Percentiles rank a stretch among this genome's conserved stretches.
Conservation (phyloP, 2,329 filamentous ascomycete species). For the Clonostachys solani region DNA sequence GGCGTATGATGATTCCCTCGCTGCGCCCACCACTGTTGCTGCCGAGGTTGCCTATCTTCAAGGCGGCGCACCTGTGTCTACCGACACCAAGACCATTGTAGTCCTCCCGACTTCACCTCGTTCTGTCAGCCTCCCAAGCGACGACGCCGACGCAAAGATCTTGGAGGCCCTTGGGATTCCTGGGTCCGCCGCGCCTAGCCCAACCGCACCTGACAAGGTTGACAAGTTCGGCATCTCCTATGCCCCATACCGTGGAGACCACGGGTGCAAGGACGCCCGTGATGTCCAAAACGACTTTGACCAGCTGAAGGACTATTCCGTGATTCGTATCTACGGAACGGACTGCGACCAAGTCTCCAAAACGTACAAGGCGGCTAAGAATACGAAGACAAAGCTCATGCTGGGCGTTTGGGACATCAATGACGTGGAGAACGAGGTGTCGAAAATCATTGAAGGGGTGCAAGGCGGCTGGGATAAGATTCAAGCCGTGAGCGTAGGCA, state of each 20-base stretch:
- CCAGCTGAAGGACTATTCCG: slow-evolving; percentile 47
- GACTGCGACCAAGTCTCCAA: slow-evolving; percentile 71
- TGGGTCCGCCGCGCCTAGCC: neutral
- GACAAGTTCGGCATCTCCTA: slow-evolving; percentile 39
- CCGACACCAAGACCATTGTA: neutral
- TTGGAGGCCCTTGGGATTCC: neutral
- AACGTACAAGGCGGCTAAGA: slow-evolving; percentile 58
- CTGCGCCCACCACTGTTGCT: neutral
- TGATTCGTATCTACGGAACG: slow-evolving; percentile 74
- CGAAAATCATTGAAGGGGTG: slow-evolving; percentile 55
- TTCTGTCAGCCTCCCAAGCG: neutral
- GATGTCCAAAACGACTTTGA: slow-evolving; percentile 64
- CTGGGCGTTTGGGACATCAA: slow-evolving; percentile 67
- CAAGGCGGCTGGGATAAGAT: slow-evolving; percentile 63
- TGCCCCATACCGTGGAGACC: slow-evolving; percentile 43
- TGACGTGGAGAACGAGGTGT: slow-evolving; percentile 50
- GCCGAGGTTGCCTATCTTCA: neutral
- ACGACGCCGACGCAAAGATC: neutral
- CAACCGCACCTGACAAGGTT: slow-evolving; percentile 3
- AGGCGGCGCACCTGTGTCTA: neutral
- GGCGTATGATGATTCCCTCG: neutral
- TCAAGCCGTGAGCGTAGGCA: slow-evolving; percentile 72
- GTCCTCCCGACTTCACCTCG: slow-evolving; percentile 1
- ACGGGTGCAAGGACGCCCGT: slow-evolving; percentile 61
- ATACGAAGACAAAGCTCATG: slow-evolving; percentile 67